Evolutionary conservation across 345 rosid species (phyloP).

Genomic region (Boechera divaricarpa): DNA sequence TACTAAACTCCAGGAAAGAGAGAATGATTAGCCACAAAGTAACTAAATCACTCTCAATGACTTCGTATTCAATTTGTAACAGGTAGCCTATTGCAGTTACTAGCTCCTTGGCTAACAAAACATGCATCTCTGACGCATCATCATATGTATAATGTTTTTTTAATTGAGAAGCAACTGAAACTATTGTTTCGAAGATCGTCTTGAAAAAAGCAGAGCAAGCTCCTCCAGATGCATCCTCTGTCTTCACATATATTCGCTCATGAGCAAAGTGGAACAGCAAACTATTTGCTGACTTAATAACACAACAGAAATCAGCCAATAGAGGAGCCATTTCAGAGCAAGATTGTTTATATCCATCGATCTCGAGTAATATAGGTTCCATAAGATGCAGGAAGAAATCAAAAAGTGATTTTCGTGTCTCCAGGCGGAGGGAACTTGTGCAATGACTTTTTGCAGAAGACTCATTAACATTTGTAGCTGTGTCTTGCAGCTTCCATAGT

Average conservation of each 20-base stretch:
- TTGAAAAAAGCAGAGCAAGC: constrained; percentile 73
- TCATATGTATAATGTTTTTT: constrained; percentile 43
- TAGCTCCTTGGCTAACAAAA: constrained; percentile 64
- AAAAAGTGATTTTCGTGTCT: constrained; percentile 71
- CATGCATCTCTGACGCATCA: constrained; percentile 48
- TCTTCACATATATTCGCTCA: constrained; percentile 65
- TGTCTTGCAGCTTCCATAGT: constrained; percentile 35
- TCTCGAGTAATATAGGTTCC: constrained; percentile 74
- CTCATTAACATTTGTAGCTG: constrained; percentile 39
- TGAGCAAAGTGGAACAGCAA: constrained; percentile 58
- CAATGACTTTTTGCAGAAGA: constrained; percentile 48
- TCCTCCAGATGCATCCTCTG: constrained; percentile 83
- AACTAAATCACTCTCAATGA: constrained; percentile 67
- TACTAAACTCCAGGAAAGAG: constrained; percentile 60
- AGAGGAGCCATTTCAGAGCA: constrained; percentile 46
- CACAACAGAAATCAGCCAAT: constrained; percentile 55
- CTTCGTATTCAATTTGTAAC: constrained; percentile 81
- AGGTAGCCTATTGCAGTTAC: constrained; percentile 61
- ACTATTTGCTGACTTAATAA: constrained; percentile 60
- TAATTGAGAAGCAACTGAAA: constrained; percentile 58
- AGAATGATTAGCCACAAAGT: constrained; percentile 70
- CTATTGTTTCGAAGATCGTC: constrained; percentile 56
- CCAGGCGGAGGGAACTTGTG: constrained; percentile 58
- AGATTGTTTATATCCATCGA: constrained; percentile 53
- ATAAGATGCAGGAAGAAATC: constrained; percentile 79